Percentiles rank a stretch among this genome's conserved stretches.
Conservation (phyloP, 208 protist species). For the Giardia duodenalis region DNA sequence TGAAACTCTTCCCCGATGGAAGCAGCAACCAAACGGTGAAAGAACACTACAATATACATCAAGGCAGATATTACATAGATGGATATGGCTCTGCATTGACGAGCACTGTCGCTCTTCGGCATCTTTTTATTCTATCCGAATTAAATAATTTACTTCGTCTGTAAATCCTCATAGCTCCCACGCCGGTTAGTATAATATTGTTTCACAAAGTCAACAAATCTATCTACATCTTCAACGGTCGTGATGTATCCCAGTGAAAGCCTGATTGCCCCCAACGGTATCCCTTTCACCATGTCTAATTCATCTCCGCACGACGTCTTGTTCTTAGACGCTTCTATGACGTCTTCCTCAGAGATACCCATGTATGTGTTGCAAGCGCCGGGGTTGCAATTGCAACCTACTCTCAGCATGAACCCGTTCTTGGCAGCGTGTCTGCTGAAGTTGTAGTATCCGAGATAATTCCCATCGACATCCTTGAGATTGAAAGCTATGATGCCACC, state of each 20-base stretch:
- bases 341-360: neutral
- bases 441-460: conserved; percentile 33
- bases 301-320: conserved; percentile 28
- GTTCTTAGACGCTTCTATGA: conserved; percentile 5
- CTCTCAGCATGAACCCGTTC: conserved; percentile 26
- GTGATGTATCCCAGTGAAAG: conserved; percentile 32
- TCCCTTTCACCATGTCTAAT: neutral
- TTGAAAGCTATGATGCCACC: conserved; percentile 41
- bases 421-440: neutral
- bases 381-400: conserved; percentile 41
- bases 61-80: too few relatives aligned
- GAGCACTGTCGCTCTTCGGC: neutral
- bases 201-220: conserved; percentile 28
- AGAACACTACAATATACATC: too few relatives aligned
- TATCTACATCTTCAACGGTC: conserved; percentile 32
- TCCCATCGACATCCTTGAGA: conserved; percentile 24
- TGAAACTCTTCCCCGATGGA: too few relatives aligned
- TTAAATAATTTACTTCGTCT: too few relatives aligned
- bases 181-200: neutral
- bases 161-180: too few relatives aligned
- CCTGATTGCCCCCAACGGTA: conserved; percentile 25
- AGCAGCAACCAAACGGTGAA: too few relatives aligned
- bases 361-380: conserved; percentile 31
- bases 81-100: too few relatives aligned
- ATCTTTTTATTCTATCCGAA: too few relatives aligned